Evolutionary conservation across 345 rosid genomes (phyloP).

Genomic region (Acer yangbiense): DNA sequence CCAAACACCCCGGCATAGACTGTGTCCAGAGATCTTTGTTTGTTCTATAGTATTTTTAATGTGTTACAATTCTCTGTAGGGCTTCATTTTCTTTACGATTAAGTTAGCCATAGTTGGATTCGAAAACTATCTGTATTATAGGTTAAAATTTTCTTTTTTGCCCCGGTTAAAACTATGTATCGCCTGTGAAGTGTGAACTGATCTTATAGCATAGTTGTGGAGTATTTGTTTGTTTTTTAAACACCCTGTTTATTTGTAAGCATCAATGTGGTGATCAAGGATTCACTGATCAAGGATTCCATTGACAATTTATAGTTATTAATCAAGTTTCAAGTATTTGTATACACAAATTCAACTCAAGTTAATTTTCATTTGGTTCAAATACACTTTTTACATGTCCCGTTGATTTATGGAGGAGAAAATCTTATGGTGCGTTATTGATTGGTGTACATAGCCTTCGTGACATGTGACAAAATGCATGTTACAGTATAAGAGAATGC

Average conservation of each 20-base stretch:
- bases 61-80: not conserved
- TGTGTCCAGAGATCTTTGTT: not conserved
- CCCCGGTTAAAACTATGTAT: not conserved
- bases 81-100: slow-evolving; percentile 16
- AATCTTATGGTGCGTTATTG: no score
- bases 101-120: not conserved
- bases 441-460: no score
- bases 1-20: slow-evolving; percentile 71
- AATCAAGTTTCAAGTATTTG: not conserved
- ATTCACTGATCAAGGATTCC: not conserved
- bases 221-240: not conserved
- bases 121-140: slow-evolving; percentile 4
- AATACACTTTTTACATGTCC: no score
- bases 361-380: no score
- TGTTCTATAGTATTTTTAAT: no score
- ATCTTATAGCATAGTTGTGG: not conserved
- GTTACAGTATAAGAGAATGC: no score
- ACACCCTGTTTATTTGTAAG: not conserved
- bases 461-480: no score
- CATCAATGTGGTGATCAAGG: not conserved
- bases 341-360: no score
- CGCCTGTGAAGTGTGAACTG: not conserved
- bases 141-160: not conserved
- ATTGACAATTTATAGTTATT: not conserved
- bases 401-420: no score